Evolutionary conservation across 805 yeast species (phyloP).

Genomic region (Suhomyces xylopsoci): DNA sequence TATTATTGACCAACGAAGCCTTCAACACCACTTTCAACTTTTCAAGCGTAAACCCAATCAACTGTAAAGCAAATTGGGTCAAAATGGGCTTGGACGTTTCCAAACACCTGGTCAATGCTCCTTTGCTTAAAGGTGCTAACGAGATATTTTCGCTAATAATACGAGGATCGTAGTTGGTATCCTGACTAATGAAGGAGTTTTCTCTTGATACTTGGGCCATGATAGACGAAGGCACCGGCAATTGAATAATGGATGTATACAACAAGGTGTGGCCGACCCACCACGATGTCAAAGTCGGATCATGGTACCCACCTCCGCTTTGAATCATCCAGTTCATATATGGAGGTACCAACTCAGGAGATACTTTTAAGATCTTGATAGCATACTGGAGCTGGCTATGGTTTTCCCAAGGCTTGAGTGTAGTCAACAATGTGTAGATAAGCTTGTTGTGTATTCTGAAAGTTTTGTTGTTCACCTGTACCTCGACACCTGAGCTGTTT

Average conservation of each 20-base stretch:
- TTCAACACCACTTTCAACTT: conserved; percentile 47
- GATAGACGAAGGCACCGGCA: conserved; percentile 48
- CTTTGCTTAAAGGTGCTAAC: conserved; percentile 62
- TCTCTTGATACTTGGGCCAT: conserved; percentile 7
- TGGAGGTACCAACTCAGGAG: conserved; percentile 73
- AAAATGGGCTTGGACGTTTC: conserved; percentile 45
- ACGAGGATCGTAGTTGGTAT: conserved; percentile 25
- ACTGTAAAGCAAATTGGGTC: conserved; percentile 60
- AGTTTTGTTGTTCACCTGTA: conserved; percentile 46
- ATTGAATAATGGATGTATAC: conserved; percentile 54
- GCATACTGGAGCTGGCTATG: conserved; percentile 56
- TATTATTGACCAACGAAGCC: conserved; percentile 12
- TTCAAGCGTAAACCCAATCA: conserved; percentile 51
- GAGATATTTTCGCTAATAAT: conserved; percentile 54
- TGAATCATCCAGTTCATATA: conserved; percentile 55
- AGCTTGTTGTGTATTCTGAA: conserved; percentile 68
- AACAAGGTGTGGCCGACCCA: conserved; percentile 76
- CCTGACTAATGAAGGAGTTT: conserved; percentile 30
- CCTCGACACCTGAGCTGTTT: conserved; percentile 34
- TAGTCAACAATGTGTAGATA: conserved; percentile 57
- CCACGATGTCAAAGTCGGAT: conserved; percentile 75
- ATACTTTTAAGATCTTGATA: conserved; percentile 44
- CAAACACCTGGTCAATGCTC: conserved; percentile 57
- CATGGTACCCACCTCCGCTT: conserved; percentile 66
- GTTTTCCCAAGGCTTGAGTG: conserved; percentile 81